Conservation (phyloP, 1,139 yeast species). For the Taphrina deformans region DNA sequence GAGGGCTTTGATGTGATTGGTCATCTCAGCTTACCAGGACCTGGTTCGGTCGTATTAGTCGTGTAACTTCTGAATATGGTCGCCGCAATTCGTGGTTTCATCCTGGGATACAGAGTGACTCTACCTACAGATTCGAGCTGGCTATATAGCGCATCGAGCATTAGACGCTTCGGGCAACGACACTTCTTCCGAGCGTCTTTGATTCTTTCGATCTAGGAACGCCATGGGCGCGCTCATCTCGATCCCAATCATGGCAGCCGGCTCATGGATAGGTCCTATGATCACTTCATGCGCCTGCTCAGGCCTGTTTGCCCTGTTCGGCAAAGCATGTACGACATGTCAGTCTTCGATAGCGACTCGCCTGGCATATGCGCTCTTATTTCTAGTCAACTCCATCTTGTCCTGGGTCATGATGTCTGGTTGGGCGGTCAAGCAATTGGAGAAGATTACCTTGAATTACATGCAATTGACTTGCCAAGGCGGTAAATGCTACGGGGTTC, state of each 20-base stretch:
- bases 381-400: constrained; percentile 72
- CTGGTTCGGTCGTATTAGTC: too few relatives aligned
- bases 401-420: constrained; percentile 92
- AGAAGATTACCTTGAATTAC: constrained; percentile 59
- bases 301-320: constrained; percentile 23
- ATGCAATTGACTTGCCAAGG: constrained; percentile 78
- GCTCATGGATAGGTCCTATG: constrained; percentile 31
- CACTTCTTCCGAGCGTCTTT: too few relatives aligned
- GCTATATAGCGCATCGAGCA: too few relatives aligned
- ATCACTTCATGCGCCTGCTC: constrained; percentile 32
- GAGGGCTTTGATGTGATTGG: too few relatives aligned
- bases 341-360: constrained; percentile 78
- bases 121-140: too few relatives aligned
- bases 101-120: too few relatives aligned
- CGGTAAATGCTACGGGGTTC: constrained; percentile 85
- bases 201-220: too few relatives aligned
- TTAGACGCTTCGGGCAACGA: too few relatives aligned
- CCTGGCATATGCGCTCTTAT: constrained; percentile 75
- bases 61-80: too few relatives aligned
- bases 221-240: constrained; percentile 29
- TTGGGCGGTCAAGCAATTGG: constrained; percentile 73
- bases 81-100: too few relatives aligned
- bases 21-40: too few relatives aligned
- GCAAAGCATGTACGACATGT: constrained; percentile 50
- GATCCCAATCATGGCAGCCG: constrained; percentile 29